Evolutionary conservation across 495 filamentous ascomycete species (phyloP).

Genomic region (Neurospora tetrasperma): DNA sequence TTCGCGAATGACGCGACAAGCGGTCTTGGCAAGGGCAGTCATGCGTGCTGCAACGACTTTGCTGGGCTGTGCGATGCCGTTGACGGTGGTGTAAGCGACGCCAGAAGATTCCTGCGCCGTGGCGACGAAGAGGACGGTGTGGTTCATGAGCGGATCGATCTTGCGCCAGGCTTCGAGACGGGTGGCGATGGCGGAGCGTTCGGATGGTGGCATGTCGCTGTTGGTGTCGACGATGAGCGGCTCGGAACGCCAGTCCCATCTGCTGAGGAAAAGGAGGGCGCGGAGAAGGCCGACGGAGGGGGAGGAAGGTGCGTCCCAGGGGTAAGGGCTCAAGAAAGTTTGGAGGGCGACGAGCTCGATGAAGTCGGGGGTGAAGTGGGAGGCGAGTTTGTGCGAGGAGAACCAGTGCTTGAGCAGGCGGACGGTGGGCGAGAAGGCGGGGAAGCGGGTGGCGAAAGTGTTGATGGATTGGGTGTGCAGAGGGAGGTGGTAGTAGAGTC

Average conservation of each 20-base stretch:
- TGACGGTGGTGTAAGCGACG: slow-evolving; percentile 64
- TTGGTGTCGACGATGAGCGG: slow-evolving; percentile 70
- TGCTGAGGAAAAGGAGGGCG: slow-evolving; percentile 62
- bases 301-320: slow-evolving; percentile 69
- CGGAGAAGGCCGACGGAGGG: slow-evolving; percentile 74
- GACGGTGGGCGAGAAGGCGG: slow-evolving; percentile 71
- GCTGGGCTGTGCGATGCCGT: slow-evolving; percentile 40
- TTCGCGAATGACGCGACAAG: slow-evolving; percentile 48
- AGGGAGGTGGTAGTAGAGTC: slow-evolving; percentile 59
- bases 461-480: slow-evolving; percentile 71
- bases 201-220: slow-evolving; percentile 41
- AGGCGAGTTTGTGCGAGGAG: slow-evolving; percentile 63
- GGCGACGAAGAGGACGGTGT: slow-evolving; percentile 68
- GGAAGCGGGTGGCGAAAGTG: slow-evolving; percentile 69
- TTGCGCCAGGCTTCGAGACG: slow-evolving; percentile 72
- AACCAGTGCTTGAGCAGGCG: slow-evolving; percentile 91
- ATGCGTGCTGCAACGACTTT: slow-evolving; percentile 81
- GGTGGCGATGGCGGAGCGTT: slow-evolving; percentile 51
- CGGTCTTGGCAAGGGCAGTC: slow-evolving; percentile 66
- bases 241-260: slow-evolving; percentile 84
- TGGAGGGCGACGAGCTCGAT: slow-evolving; percentile 70
- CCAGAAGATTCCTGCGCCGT: slow-evolving; percentile 70
- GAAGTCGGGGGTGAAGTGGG: slow-evolving; percentile 66
- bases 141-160: slow-evolving; percentile 81
- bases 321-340: slow-evolving; percentile 71